phyloP scores from a whole-genome alignment of 2,329 filamentous ascomycete species.

The Fusarium virguliforme region DNA sequence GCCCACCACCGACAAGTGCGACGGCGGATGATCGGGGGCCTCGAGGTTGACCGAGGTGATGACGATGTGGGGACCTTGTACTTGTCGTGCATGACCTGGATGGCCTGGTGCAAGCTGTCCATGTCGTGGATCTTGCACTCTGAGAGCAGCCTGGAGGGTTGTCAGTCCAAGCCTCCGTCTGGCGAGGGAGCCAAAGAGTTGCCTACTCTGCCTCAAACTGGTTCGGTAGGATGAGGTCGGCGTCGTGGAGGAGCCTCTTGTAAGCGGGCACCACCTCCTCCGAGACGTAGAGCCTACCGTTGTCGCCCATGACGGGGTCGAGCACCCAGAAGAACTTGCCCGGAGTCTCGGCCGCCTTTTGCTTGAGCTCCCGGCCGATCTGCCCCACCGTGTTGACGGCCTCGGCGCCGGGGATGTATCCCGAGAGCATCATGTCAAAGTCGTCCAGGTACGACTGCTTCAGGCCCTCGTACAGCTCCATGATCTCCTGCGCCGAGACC shows the following conservation, averaged over 20 bases:
- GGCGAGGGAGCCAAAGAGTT: slow-evolving; percentile 27
- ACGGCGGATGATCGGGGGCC: slow-evolving; percentile 64
- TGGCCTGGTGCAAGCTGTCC: slow-evolving; percentile 79
- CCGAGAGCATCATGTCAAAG: slow-evolving; percentile 95
- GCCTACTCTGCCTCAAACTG: slow-evolving; percentile 96
- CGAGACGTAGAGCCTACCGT: slow-evolving; percentile 91
- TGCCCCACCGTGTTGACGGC: slow-evolving; percentile 87
- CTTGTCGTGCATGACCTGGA: slow-evolving; percentile 81
- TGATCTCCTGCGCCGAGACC: slow-evolving; percentile 85
- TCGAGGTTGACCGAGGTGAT: slow-evolving; percentile 89
- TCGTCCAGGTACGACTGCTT: slow-evolving; percentile 87
- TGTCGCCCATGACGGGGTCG: slow-evolving; percentile 98
- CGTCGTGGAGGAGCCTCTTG: slow-evolving; percentile 82
- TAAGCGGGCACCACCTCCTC: slow-evolving; percentile 94
- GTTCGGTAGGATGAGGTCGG: slow-evolving; percentile 94
- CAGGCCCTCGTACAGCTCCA: slow-evolving; percentile 87
- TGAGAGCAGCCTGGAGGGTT: slow-evolving; percentile 80
- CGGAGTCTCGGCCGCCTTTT: slow-evolving; percentile 72
- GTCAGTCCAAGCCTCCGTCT: slow-evolving; percentile 13
- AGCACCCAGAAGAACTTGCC: slow-evolving; percentile 97
- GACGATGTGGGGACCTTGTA: slow-evolving; percentile 87
- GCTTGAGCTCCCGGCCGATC: slow-evolving; percentile 86
- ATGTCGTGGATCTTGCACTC: slow-evolving; percentile 87
- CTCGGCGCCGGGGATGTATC: slow-evolving; percentile 91
- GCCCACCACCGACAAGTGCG: slow-evolving; percentile 80